Evolutionary conservation across 768 basidiomycete species (phyloP), one percentile per base, ranked within the genome.

Genomic region (Termitomyces sp.): DNA sequence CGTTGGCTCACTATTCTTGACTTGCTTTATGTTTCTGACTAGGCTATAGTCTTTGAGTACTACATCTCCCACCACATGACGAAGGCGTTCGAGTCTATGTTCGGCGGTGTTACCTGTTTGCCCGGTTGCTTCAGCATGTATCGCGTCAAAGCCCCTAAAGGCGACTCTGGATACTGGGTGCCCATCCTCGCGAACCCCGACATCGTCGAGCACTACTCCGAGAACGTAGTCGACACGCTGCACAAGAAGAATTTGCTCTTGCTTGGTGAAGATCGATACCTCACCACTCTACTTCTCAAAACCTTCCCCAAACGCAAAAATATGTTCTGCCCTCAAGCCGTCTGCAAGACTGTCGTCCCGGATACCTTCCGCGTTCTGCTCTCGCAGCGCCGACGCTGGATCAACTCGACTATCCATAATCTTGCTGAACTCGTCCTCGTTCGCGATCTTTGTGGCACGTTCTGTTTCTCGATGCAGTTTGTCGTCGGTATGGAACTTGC

Each of bases 391-490:
- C 90, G 96, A 67, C 89, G 97, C 62, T 99, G 97, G 97, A 99
- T 99, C 77, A 99, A 98, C 77, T 98, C 95, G 56, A 99, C 96
- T 0, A 88, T 98, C 39, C 97, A 99, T 77, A 99, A 99, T 67
- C 78, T 98, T 43, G 89, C 91, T n/a, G 96, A 98, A 70, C 80
- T 99, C 57, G 74, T 98, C 33, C 82, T 98, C 50, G 96, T 99
- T 26, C 87, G 95, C 24, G 97, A 99, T 72, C 85, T 98, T n/a
- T 99, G 96, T 65, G 97, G 97, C 47, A 98, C 95, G 3, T 99
- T 98, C 87, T 99, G 97, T 79, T 98, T 99, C 84, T 95, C 93
- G 12, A 98, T 98, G 96, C 95, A 97, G 78, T 98, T 98, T 69
- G 94, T 98, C 64, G 93, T 96, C 36, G 95, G 90, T 70, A 99